phyloP scores from a whole-genome alignment of 495 filamentous ascomycete genomes.

The Penicillium crystallinum region DNA sequence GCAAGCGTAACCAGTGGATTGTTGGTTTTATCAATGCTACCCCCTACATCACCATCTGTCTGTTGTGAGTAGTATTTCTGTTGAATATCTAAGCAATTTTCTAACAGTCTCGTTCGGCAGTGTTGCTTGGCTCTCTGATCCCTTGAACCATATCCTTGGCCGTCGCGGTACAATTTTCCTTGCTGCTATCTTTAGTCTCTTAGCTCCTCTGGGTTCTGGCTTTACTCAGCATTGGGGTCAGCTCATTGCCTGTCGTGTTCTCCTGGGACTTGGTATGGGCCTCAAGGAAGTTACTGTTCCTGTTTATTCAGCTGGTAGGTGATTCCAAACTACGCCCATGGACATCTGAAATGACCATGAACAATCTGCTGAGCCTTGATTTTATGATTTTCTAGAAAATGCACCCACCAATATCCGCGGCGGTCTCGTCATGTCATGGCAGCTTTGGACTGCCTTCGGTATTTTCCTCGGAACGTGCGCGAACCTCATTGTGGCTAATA shows the following conservation, averaged over 20 bases:
- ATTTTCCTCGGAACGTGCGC: conserved; percentile 68
- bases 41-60: conserved; percentile 39
- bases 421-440: conserved; percentile 80
- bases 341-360: not conserved
- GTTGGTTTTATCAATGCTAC: conserved; percentile 43
- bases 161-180: conserved; percentile 66
- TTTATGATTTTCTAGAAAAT: conserved; percentile 57
- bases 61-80: conserved; percentile 27
- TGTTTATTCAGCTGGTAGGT: conserved; percentile 56
- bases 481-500: conserved; percentile 60
- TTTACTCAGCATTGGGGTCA: conserved; percentile 58
- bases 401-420: conserved; percentile 69
- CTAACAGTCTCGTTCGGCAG: conserved; percentile 20
- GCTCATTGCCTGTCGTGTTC: conserved; percentile 55
- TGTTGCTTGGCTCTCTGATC: conserved; percentile 67
- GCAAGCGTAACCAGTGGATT: conserved; percentile 35
- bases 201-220: conserved; percentile 60
- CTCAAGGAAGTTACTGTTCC: conserved; percentile 54
- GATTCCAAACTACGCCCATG: not conserved
- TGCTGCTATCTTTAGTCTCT: conserved; percentile 57
- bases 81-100: not conserved
- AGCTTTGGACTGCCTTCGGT: conserved; percentile 81
- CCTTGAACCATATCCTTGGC: conserved; percentile 60
- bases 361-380: not conserved
- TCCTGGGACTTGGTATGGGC: conserved; percentile 72